Percentiles rank a stretch among this genome's conserved stretches.
Evolutionary conservation across 2,329 filamentous ascomycete species (phyloP).

Genomic region (Gaeumannomyces tritici): DNA sequence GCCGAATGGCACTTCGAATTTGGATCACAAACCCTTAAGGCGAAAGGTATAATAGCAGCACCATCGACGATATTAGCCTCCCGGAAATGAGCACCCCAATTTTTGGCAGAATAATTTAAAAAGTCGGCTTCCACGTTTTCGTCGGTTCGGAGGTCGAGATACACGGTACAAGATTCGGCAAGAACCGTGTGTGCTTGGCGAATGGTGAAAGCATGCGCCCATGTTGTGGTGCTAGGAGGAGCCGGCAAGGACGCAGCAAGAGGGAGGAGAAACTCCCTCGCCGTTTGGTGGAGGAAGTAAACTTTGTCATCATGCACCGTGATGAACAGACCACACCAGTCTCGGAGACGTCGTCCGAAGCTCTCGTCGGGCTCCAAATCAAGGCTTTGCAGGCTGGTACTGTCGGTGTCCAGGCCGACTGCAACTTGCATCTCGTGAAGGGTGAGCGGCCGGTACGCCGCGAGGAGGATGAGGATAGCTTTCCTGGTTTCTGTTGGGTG

Average conservation of each 20-base stretch:
- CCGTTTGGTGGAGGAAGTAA: conserved; percentile 22
- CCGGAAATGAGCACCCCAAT: conserved; percentile 14
- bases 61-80: conserved; percentile 6
- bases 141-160: conserved; percentile 8
- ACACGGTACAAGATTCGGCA: conserved; percentile 13
- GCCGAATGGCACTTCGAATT: conserved; percentile 5
- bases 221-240: conserved; percentile 2
- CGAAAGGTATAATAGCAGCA: conserved; percentile 4
- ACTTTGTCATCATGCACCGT: conserved; percentile 16
- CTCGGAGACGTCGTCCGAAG: conserved; percentile 13
- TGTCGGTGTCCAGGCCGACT: conserved; percentile 8
- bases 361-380: conserved; percentile 12
- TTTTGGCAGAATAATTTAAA: conserved; percentile 13
- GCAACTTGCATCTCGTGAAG: conserved; percentile 19
- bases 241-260: conserved; percentile 3
- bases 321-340: conserved; percentile 19
- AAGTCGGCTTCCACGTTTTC: conserved; percentile 3
- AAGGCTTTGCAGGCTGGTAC: conserved; percentile 6
- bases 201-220: conserved; percentile 12
- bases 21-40: conserved; percentile 9
- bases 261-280: conserved; percentile 19
- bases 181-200: conserved; percentile 12
- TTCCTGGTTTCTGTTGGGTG: conserved; percentile 8
- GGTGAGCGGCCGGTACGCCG: conserved; percentile 15
- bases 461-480: conserved; percentile 16